phyloP scores from a whole-genome alignment of 148 eudicot species.

The Rhododendron williamsianum region DNA sequence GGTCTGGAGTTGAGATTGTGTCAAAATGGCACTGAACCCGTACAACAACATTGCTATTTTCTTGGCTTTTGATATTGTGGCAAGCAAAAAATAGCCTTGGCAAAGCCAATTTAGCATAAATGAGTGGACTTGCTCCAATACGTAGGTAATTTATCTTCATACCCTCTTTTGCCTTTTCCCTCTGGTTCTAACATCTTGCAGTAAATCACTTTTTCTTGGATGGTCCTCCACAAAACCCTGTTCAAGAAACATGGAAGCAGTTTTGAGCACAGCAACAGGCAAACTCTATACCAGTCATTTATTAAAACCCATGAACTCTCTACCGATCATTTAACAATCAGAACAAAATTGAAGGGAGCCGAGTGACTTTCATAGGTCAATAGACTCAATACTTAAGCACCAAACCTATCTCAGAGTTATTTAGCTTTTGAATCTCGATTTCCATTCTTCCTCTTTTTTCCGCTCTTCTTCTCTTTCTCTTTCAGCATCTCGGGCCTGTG shows the following conservation, averaged over 20 bases:
- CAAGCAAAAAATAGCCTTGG: neutral
- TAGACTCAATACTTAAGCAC: neutral
- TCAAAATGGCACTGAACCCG: neutral
- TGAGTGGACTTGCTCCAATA: neutral
- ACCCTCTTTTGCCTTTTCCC: neutral
- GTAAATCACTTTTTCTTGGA: neutral
- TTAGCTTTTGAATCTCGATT: constrained; percentile 21
- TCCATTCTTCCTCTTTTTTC: constrained; percentile 6
- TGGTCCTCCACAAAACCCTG: neutral
- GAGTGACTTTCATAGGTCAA: neutral
- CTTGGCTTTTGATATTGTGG: neutral
- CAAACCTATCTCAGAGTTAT: constrained; percentile 13
- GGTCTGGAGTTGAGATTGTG: neutral
- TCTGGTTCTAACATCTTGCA: neutral
- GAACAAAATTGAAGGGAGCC: neutral
- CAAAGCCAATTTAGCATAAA: neutral
- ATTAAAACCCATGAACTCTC: no score
- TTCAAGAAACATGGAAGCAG: neutral
- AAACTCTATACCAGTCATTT: neutral
- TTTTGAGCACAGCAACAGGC: neutral
- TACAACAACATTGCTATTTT: neutral
- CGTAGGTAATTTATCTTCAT: neutral
- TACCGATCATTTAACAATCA: neutral
- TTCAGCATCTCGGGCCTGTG: constrained; percentile 54
- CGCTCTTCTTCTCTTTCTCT: constrained; percentile 39